Evolutionary conservation across 108 stramenopile species (phyloP), one percentile per base, ranked within the genome.

Genomic region (Halocafeteria seosinensis): DNA sequence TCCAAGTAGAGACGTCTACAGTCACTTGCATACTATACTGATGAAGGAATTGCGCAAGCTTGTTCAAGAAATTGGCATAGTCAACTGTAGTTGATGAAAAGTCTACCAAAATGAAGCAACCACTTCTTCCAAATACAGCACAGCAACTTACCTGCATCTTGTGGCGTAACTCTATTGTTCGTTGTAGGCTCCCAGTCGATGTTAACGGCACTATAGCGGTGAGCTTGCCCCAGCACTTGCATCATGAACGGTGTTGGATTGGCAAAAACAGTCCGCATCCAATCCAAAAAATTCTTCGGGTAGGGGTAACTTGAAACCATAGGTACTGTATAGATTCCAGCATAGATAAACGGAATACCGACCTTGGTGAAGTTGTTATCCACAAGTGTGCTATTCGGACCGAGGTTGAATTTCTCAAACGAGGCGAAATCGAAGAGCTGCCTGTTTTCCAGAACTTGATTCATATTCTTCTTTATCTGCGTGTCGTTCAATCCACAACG

Each of bases 231-330:
- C 17, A 24, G 13, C 11, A 2, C 13, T 24, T 63, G 38, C 50
- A 25, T 11, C 11, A 63, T n/a, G n/a, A 63, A 63, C 5, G 62
- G 62, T 12, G 2, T 2, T 6, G 62, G 62, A 50, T 63, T 38
- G 6, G 11, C 2, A 33, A 63, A 63, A 2, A 51, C 62, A 38
- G 42, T 11, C 13, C 62, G 62, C 62, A 63, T 63, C 62, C 38
- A 63, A 5, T 37, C 35, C 35, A 38, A 2, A n/a, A 63, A 63
- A 21, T 63, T 17, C 5, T 38, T 38, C 42, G 62, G 62, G 50
- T 63, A 51, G 5, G 62, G 62, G 50, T 63, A 63, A 21, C n/a
- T 23, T 11, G 13, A 24, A n/a, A 63, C 23, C 62, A 63, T 47
- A 2, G 62, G 13, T 13, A 23, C 35, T 8, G 61, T 5, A 26